Evolutionary conservation across 257 asterid species (phyloP).

Genomic region (Primulina huaijiensis): DNA sequence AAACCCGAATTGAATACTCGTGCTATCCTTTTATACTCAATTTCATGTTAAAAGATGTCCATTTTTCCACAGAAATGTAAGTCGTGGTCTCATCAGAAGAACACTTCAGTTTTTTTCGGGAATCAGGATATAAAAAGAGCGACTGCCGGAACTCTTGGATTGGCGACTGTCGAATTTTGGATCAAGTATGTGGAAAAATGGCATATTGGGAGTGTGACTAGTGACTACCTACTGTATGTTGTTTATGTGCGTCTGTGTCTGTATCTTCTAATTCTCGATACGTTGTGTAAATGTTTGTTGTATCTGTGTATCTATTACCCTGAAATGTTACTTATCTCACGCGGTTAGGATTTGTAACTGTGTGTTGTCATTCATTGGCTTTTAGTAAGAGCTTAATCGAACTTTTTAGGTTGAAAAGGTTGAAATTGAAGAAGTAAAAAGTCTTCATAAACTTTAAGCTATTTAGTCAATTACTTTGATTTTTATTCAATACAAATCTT

Average conservation of each 20-base stretch:
- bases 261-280: slow-evolving; percentile 14
- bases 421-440: too few relatives aligned
- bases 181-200: neutral
- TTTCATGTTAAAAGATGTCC: slow-evolving; percentile 9
- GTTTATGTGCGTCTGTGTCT: slow-evolving; percentile 28
- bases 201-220: slow-evolving; percentile 8
- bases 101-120: too few relatives aligned
- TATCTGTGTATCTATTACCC: slow-evolving; percentile 13
- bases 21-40: slow-evolving; percentile 2
- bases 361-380: neutral
- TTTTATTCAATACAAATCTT: too few relatives aligned
- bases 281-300: slow-evolving; percentile 25
- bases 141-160: slow-evolving; percentile 26
- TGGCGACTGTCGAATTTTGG: slow-evolving; percentile 27
- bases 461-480: neutral
- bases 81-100: slow-evolving; percentile 27
- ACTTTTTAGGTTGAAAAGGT: neutral
- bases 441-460: neutral
- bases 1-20: neutral
- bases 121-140: slow-evolving; percentile 6
- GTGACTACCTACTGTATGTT: slow-evolving; percentile 13
- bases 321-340: slow-evolving; percentile 1
- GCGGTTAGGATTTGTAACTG: neutral
- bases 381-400: neutral
- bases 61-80: slow-evolving; percentile 33